Conservation (phyloP, 2,329 filamentous ascomycete species). For the Rugonectria rugulosa region DNA sequence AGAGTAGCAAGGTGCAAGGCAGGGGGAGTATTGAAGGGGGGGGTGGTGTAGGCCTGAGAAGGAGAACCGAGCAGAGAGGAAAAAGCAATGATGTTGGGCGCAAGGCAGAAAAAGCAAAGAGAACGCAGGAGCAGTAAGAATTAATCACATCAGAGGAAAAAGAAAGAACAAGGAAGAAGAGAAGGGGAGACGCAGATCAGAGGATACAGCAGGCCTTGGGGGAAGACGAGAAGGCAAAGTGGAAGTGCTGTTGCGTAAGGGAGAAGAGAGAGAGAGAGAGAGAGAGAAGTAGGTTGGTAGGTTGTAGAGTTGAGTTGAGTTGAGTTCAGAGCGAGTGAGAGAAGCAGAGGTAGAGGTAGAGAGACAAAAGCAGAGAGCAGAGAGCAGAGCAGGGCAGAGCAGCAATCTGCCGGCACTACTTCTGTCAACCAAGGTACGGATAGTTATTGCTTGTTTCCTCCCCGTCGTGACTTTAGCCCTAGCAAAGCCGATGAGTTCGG, state of each 20-base stretch:
- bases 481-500: conserved; percentile 6
- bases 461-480: not conserved
- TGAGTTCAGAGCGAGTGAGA: not conserved
- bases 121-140: conserved; percentile 13
- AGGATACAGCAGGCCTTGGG: conserved; percentile 13
- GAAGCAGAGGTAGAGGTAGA: not conserved
- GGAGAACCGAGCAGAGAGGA: too few relatives aligned
- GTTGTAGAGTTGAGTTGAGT: not conserved
- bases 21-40: conserved; percentile 24
- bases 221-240: conserved; percentile 2
- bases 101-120: conserved; percentile 19
- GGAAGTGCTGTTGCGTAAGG: not conserved
- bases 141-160: too few relatives aligned
- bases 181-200: conserved; percentile 9
- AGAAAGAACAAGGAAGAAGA: conserved; percentile 18
- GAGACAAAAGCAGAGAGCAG: not conserved
- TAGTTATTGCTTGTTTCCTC: conserved; percentile 12
- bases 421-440: too few relatives aligned
- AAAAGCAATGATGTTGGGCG: conserved; percentile 24
- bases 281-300: too few relatives aligned
- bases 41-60: conserved; percentile 8
- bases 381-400: not conserved
- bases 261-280: not conserved
- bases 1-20: conserved; percentile 13
- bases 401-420: not conserved